A percentile compares a stretch with the other conserved stretches of the same genome.
Conservation (phyloP, 2,329 filamentous ascomycete genomes). For the Talaromyces verruculosus region DNA sequence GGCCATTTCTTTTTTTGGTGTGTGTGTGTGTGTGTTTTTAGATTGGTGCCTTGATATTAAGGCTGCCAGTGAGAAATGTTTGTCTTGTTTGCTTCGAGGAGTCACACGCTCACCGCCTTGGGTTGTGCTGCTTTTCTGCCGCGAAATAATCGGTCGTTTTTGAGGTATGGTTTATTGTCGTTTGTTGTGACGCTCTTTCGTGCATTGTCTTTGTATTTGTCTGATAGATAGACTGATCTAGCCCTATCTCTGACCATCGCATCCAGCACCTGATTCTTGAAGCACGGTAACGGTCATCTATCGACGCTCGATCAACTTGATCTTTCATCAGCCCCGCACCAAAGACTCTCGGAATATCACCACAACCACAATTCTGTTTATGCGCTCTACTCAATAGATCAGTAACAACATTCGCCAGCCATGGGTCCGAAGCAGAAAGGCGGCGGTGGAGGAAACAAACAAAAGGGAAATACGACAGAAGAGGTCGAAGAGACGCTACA, state of each 20-base stretch:
- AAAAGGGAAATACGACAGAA: slow-evolving; percentile 50
- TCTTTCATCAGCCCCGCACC: slow-evolving; percentile 5
- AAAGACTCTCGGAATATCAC: not conserved
- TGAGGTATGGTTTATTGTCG: not conserved
- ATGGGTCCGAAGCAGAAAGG: slow-evolving; percentile 40
- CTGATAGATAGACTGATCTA: not conserved
- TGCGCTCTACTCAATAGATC: not conserved
- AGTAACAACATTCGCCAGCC: not conserved
- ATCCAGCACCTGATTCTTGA: too few species aligned
- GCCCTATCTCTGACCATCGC: not conserved
- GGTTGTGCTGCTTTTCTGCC: slow-evolving; percentile 16
- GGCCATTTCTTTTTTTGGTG: slow-evolving; percentile 1
- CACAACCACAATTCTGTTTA: not conserved
- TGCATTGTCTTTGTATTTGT: not conserved
- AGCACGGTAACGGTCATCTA: not conserved
- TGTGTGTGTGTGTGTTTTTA: too few species aligned
- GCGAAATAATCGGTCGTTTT: slow-evolving; percentile 7
- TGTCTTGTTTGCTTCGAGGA: slow-evolving; percentile 11
- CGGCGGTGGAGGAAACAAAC: slow-evolving; percentile 27
- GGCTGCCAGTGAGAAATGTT: not conserved
- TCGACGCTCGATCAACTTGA: not conserved
- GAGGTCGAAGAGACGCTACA: slow-evolving; percentile 63
- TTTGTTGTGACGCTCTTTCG: not conserved
- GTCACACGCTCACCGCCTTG: not conserved
- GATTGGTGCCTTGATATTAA: not conserved